Evolutionary conservation across 2,329 filamentous ascomycete genomes (phyloP).

Genomic region (Colletotrichum horii): DNA sequence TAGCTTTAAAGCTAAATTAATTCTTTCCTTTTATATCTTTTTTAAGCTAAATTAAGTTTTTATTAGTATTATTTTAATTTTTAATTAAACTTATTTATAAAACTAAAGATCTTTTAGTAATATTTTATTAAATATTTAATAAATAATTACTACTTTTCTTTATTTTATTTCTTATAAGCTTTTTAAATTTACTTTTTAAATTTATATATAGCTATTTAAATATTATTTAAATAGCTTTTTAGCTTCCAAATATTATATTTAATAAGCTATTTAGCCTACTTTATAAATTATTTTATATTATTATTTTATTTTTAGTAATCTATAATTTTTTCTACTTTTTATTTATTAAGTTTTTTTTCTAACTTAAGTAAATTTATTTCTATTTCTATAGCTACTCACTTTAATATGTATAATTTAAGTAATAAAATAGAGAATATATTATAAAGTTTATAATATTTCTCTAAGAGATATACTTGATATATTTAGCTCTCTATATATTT

Average conservation of each 20-base stretch:
- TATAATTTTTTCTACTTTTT: background rate
- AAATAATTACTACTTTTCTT: background rate
- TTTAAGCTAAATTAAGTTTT: background rate
- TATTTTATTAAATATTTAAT: background rate
- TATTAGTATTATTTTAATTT: background rate
- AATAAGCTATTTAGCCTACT: background rate
- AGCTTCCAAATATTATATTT: background rate
- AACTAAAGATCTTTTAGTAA: background rate
- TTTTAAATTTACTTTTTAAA: background rate
- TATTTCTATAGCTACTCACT: background rate
- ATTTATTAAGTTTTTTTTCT: background rate
- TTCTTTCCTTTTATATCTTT: background rate
- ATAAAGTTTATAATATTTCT: background rate
- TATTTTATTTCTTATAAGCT: background rate
- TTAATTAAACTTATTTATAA: background rate
- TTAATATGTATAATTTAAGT: background rate
- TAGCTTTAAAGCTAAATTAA: background rate
- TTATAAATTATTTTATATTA: background rate
- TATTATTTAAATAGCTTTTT: background rate
- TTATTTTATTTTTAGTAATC: background rate
- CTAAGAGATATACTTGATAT: background rate
- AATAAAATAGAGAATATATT: background rate
- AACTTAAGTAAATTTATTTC: background rate
- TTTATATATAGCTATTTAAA: background rate
- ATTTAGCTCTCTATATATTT: rapidly evolving